A percentile compares a stretch with the other conserved stretches of the same genome.
These are phyloP conservation scores for Suillus paluster DNA, from an alignment of 768 basidiomycete genomes.

Conservation along the genomic window DNA sequence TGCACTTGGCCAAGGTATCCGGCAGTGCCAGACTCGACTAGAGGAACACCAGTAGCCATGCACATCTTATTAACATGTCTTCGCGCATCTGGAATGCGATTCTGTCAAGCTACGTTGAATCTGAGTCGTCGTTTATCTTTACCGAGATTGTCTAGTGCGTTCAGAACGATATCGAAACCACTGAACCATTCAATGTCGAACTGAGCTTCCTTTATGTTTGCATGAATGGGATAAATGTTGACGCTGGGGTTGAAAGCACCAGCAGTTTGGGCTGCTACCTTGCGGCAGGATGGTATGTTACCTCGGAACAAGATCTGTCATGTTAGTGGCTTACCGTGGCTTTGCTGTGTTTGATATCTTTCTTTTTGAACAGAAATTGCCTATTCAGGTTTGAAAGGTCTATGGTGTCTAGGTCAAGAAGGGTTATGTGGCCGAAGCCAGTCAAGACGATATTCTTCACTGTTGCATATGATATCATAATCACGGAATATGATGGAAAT, in stretches of 20 bases:
- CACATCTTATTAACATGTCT: slow-evolving; percentile 98
- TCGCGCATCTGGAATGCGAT: slow-evolving; percentile 71
- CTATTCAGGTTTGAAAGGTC: slow-evolving; percentile 97
- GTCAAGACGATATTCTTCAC: slow-evolving; percentile 96
- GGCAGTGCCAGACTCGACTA: slow-evolving; percentile 96
- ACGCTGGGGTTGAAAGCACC: slow-evolving; percentile 88
- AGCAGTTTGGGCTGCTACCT: slow-evolving; percentile 87
- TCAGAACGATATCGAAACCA: slow-evolving; percentile 89
- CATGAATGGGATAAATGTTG: slow-evolving; percentile 85
- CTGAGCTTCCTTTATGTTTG: slow-evolving; percentile 92
- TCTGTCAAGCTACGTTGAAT: slow-evolving; percentile 5
- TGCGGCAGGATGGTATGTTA: slow-evolving; percentile 1
- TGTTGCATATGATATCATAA: slow-evolving; percentile 33
- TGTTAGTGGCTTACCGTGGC: slow-evolving; percentile 62
- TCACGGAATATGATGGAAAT: background rate
- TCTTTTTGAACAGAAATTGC: slow-evolving; percentile 96
- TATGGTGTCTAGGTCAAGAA: slow-evolving; percentile 97
- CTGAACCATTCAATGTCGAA: slow-evolving; percentile 92
- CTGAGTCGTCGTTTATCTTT: background rate
- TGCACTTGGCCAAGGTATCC: slow-evolving; percentile 98
- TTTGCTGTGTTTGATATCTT: slow-evolving; percentile 97
- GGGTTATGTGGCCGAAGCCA: slow-evolving; percentile 90
- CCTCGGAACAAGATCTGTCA: background rate
- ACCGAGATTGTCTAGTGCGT: slow-evolving; percentile 95
- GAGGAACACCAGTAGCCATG: slow-evolving; percentile 86